Evolutionary conservation across 148 eudicot genomes (phyloP), one percentile per base, ranked within the genome.

Genomic region (Oxyria digyna): DNA sequence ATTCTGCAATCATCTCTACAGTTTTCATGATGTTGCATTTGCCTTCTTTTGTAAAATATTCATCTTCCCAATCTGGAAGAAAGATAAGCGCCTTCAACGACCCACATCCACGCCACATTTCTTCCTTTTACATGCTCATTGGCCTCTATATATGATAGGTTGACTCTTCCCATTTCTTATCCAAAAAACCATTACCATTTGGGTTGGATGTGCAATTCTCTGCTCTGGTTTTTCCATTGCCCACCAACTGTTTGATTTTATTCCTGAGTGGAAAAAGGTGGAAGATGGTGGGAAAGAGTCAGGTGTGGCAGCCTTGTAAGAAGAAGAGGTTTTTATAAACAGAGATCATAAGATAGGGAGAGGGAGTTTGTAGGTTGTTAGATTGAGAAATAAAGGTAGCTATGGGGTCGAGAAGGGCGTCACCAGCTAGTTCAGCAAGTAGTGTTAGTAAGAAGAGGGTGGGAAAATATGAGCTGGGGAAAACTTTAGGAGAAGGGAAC

Each of bases 231-330:
- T 8, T 23, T 52, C 20, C 59, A 10, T 52, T 52, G 59, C 33
- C 32, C 33, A 26, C 63, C 63, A 55, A 27, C 63, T 55, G 63
- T 55, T 55, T 55, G 63, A 55, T 55, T 55, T 26, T 24, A 55
- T 55, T 27, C 63, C 63, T 12, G 17, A 26, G 8, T 24, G 26
- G 57, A 26, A 20, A 49, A 49, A 21, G 26, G 46, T 17, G 37
- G 67, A 78, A 78, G 82, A 81, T 70, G 77, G 82, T 81, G 6
- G 75, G 52, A 32, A 81, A 78, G 79, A 78, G 82, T 69, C 81
- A 76, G 75, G 78, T 78, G 32, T 81, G 85, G 85, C 85, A 81
- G 42, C 85, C 85, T 64, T 81, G 85, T 76, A 81, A 81, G 68
- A 81, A 78, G 85, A 81, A 81, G 85, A 78, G 85, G 69, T 64